Percentiles rank a stretch among this genome's conserved stretches.
phyloP scores from a whole-genome alignment of 495 filamentous ascomycete genomes.

The Chaetomium tenue region DNA sequence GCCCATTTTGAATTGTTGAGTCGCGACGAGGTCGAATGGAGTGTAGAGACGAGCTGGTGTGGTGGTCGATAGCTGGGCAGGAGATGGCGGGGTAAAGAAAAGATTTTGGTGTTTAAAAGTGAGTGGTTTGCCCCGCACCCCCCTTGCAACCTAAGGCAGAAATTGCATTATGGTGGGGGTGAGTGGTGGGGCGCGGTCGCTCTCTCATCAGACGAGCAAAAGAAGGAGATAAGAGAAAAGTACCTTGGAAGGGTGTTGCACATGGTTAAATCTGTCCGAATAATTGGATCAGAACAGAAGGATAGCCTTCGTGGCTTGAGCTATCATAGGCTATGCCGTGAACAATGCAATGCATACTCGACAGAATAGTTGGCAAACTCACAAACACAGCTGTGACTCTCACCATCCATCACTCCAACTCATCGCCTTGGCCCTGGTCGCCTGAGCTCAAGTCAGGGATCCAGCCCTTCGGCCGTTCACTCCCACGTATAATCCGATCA shows the following conservation, averaged over 20 bases:
- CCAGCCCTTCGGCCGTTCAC: slow-evolving; percentile 90
- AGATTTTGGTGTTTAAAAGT: slow-evolving; percentile 24
- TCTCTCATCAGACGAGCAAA: too few species aligned
- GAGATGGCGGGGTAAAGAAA: slow-evolving; percentile 30
- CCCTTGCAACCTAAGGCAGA: slow-evolving; percentile 16
- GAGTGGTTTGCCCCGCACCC: slow-evolving; percentile 9
- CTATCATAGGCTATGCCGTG: too few species aligned
- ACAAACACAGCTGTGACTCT: not conserved
- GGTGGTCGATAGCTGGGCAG: slow-evolving; percentile 16
- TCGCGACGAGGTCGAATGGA: slow-evolving; percentile 17
- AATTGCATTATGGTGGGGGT: not conserved
- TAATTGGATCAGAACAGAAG: too few species aligned
- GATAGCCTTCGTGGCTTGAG: too few species aligned
- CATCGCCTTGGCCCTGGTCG: slow-evolving; percentile 24
- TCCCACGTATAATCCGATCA: slow-evolving; percentile 78
- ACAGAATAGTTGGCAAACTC: not conserved
- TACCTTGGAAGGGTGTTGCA: too few species aligned
- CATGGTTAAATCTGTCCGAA: too few species aligned
- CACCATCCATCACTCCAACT: slow-evolving; percentile 20
- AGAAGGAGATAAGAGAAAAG: too few species aligned
- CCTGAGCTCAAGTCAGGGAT: slow-evolving; percentile 66
- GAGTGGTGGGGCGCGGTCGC: too few species aligned
- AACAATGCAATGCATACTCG: too few species aligned
- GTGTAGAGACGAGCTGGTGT: slow-evolving; percentile 16
- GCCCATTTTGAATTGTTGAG: slow-evolving; percentile 62